Conservation (phyloP, 2,329 filamentous ascomycete species). For the Volutella citrinella region DNA sequence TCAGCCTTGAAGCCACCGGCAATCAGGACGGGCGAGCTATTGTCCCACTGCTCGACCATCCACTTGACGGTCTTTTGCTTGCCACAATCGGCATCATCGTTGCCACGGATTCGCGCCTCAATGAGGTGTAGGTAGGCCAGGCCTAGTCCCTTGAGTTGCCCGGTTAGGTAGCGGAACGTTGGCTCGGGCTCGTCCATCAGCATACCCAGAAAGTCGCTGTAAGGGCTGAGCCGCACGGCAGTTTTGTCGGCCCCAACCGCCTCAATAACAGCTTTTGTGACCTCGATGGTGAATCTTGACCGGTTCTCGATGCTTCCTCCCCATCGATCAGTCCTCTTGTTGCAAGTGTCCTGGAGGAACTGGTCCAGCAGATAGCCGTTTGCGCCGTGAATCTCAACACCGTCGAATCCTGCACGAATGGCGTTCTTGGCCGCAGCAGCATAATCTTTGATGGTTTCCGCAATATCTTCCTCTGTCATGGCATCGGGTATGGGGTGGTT, state of each 20-base stretch:
- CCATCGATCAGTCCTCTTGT: constrained; percentile 46
- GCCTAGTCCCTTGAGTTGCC: too few relatives aligned
- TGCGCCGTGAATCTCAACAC: constrained; percentile 57
- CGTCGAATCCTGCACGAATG: constrained; percentile 63
- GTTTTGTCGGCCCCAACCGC: constrained; percentile 47
- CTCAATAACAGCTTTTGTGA: constrained; percentile 20
- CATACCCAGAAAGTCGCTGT: constrained; percentile 58
- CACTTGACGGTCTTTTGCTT: not conserved
- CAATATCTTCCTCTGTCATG: too few relatives aligned
- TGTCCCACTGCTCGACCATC: not conserved
- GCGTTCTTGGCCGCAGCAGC: constrained; percentile 34
- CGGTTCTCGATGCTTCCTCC: constrained; percentile 50
- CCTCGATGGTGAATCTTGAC: constrained; percentile 35
- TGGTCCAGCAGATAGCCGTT: constrained; percentile 56
- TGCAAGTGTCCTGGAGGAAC: constrained; percentile 41
- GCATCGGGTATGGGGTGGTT: too few relatives aligned
- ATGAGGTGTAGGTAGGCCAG: constrained; percentile 2
- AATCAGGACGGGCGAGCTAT: not conserved
- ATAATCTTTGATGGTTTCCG: too few relatives aligned
- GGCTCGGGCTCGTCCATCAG: constrained; percentile 56
- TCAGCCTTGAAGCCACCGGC: not conserved
- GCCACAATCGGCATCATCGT: not conserved
- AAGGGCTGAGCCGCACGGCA: constrained; percentile 56
- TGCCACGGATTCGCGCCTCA: constrained; percentile 2
- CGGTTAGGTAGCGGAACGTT: constrained; percentile 45